Conservation (phyloP, 2,329 filamentous ascomycete genomes). For the Paecilomyces sp. region DNA sequence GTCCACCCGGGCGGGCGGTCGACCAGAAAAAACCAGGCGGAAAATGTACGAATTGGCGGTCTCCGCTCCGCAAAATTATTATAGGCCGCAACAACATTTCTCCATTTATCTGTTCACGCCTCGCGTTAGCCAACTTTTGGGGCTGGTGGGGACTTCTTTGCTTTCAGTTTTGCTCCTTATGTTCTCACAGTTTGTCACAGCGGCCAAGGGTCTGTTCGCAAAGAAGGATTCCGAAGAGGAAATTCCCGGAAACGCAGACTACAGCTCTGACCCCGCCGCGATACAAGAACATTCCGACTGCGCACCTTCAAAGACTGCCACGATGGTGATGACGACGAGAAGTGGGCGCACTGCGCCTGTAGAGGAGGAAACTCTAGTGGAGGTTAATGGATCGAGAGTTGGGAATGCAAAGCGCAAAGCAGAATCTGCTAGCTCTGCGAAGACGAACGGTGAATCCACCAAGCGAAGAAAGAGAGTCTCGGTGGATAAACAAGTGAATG, state of each 20-base stretch:
- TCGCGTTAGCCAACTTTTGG: neutral
- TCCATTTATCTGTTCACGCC: constrained; percentile 1
- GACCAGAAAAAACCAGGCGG: neutral
- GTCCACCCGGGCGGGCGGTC: constrained; percentile 9
- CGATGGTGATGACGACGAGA: constrained; percentile 30
- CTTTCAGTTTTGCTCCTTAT: constrained; percentile 20
- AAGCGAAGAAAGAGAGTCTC: constrained; percentile 25
- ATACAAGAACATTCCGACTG: constrained; percentile 6
- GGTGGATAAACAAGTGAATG: constrained; percentile 12
- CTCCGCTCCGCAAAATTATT: constrained; percentile 1
- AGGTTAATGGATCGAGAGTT: constrained; percentile 6
- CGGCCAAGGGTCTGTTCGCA: constrained; percentile 34
- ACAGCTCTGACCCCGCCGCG: constrained; percentile 7
- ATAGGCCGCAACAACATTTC: constrained; percentile 12
- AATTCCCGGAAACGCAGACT: constrained; percentile 1
- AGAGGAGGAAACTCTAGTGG: constrained; percentile 7
- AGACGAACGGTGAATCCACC: constrained; percentile 17
- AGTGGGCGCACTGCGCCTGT: constrained; percentile 15
- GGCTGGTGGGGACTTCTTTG: neutral
- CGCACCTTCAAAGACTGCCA: constrained; percentile 10
- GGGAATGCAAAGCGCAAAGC: constrained; percentile 29
- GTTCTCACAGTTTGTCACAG: constrained; percentile 35
- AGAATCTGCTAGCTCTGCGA: constrained; percentile 12
- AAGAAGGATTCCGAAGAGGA: constrained; percentile 20
- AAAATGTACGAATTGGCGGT: constrained; percentile 4